Conservation (phyloP, 176 grass and related monocot genomes). For the Oryza officinalis region DNA sequence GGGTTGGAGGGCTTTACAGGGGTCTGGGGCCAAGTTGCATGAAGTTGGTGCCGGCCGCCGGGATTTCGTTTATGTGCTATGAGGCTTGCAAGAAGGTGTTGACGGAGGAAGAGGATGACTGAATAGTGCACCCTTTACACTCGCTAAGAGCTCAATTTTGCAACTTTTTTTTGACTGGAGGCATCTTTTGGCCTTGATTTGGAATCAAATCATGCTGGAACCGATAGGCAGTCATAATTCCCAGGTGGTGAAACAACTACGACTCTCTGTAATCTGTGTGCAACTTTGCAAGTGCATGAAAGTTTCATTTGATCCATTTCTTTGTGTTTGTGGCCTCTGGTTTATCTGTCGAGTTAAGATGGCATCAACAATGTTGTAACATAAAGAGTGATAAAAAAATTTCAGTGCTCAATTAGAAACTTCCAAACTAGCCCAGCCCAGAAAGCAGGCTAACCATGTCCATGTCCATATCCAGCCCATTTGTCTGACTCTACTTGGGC, state of each 20-base stretch:
- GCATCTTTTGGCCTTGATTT: background rate
- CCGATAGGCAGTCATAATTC: slow-evolving; percentile 9
- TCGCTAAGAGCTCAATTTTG: slow-evolving; percentile 22
- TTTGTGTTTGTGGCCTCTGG: background rate
- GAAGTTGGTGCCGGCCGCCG: slow-evolving; percentile 84
- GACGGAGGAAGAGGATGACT: slow-evolving; percentile 56
- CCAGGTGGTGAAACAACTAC: background rate
- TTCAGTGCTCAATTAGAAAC: background rate
- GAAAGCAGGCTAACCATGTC: background rate
- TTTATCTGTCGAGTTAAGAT: background rate
- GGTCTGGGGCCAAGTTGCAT: slow-evolving; percentile 79
- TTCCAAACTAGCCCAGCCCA: background rate
- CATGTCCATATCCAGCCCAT: background rate
- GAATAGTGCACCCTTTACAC: background rate
- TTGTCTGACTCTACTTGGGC: background rate
- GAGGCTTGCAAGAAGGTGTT: slow-evolving; percentile 93
- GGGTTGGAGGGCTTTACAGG: slow-evolving; percentile 76
- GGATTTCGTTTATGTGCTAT: slow-evolving; percentile 97
- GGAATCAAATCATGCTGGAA: slow-evolving; percentile 2
- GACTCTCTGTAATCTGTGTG: background rate
- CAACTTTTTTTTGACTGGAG: background rate
- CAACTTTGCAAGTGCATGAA: background rate
- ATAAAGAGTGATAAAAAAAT: background rate
- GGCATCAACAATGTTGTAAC: background rate
- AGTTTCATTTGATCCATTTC: background rate